Conservation (phyloP, 108 stramenopile genomes). For the Mayamaea pseudoterrestris region DNA sequence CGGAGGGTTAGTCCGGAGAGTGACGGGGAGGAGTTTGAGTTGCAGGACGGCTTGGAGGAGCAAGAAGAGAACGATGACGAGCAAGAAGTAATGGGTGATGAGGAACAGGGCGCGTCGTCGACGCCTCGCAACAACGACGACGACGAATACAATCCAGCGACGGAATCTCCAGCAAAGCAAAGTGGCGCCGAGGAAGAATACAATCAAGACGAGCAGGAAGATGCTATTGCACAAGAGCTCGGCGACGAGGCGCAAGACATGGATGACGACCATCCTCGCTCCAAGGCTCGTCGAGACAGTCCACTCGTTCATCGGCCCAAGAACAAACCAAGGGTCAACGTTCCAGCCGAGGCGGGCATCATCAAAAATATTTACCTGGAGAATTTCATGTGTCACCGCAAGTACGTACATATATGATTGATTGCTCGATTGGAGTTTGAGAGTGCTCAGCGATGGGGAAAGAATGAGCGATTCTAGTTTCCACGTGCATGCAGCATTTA, state of each 20-base stretch:
- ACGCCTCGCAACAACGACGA: neutral
- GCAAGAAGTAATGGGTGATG: no score
- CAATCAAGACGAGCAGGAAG: conserved; percentile 1
- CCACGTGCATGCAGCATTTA: neutral
- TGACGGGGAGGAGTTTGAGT: no score
- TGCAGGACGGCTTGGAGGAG: no score
- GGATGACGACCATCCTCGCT: no score
- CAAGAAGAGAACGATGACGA: no score
- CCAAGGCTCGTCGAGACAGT: no score
- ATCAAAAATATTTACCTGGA: conserved; percentile 60
- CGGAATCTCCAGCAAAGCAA: conserved; percentile 5
- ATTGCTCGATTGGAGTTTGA: conserved; percentile 7
- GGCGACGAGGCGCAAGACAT: no score
- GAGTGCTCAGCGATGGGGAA: no score
- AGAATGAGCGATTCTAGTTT: no score
- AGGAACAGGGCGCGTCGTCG: neutral
- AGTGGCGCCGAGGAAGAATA: neutral
- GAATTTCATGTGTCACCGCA: conserved; percentile 92
- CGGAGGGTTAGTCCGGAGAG: no score
- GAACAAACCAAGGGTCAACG: neutral
- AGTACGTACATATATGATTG: no score
- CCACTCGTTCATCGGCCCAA: neutral
- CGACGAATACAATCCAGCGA: neutral
- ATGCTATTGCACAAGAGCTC: neutral
- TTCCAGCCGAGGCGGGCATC: conserved; percentile 24